Conservation (phyloP, 2,329 filamentous ascomycete genomes). For the Decorospora gaudefroyi region DNA sequence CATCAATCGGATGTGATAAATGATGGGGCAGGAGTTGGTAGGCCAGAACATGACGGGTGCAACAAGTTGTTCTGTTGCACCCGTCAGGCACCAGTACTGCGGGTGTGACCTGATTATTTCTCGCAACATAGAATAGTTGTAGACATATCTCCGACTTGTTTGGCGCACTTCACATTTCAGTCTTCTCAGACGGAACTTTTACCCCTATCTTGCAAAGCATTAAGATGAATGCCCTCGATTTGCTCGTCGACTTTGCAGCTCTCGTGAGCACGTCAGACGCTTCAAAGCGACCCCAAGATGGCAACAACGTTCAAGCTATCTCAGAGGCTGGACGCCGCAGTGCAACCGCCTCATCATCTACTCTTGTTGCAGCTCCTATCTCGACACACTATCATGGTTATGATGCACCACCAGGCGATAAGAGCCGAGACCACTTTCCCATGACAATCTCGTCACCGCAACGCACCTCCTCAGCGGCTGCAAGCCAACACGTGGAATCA, state of each 20-base stretch:
- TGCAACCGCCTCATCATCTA: no score
- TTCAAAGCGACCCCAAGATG: background rate
- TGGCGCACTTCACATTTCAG: background rate
- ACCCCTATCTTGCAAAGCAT: background rate
- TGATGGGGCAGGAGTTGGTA: background rate
- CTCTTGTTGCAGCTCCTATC: no score
- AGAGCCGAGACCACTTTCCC: no score
- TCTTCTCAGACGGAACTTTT: background rate
- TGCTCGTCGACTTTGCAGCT: conserved; percentile 23
- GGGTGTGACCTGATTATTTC: background rate
- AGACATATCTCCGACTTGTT: background rate
- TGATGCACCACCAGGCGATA: no score
- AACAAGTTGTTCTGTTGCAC: conserved; percentile 6
- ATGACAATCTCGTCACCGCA: no score
- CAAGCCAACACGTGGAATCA: no score
- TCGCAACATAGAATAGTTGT: background rate
- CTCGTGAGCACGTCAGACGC: conserved; percentile 2
- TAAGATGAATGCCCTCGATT: conserved; percentile 26
- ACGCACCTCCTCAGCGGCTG: no score
- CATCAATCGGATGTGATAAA: background rate
- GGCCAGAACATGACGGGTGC: conserved; percentile 1
- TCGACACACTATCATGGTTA: no score
- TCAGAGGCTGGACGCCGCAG: background rate
- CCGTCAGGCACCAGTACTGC: conserved; percentile 7
- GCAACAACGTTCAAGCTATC: background rate